phyloP scores from a whole-genome alignment of 345 rosid genomes.

The Salix udensis region DNA sequence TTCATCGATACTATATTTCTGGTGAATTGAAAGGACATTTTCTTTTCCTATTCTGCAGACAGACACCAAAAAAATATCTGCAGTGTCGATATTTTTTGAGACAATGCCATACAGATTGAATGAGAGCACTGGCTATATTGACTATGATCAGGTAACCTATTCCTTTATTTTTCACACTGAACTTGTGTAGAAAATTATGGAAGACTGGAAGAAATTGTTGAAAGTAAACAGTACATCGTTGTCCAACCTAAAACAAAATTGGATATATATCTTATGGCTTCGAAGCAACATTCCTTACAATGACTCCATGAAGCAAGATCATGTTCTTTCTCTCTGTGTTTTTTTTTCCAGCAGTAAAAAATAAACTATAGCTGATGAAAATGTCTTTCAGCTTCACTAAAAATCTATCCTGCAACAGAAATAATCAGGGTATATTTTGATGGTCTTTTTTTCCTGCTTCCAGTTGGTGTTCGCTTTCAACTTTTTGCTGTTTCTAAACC shows the following conservation, averaged over 20 bases:
- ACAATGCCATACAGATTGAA: constrained; percentile 96
- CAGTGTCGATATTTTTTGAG: constrained; percentile 97
- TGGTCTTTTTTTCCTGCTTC: neutral
- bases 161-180: neutral
- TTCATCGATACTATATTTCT: neutral
- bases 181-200: neutral
- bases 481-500: neutral
- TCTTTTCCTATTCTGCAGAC: constrained; percentile 56
- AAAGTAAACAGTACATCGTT: neutral
- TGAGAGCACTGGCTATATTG: constrained; percentile 93
- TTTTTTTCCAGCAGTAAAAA: too few relatives aligned
- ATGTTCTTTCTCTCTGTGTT: too few relatives aligned
- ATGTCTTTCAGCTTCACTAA: neutral
- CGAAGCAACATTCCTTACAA: neutral
- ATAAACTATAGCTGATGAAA: neutral
- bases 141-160: constrained; percentile 79
- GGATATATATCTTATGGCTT: neutral
- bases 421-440: neutral
- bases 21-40: neutral
- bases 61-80: constrained; percentile 96
- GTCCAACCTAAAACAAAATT: neutral
- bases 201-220: neutral
- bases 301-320: neutral
- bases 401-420: neutral
- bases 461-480: neutral